Percentiles rank a stretch among this genome's conserved stretches.
These are phyloP conservation scores for Scheffersomyces parashehatae DNA, from an alignment of 1,139 yeast genomes.

Conservation along the genomic window DNA sequence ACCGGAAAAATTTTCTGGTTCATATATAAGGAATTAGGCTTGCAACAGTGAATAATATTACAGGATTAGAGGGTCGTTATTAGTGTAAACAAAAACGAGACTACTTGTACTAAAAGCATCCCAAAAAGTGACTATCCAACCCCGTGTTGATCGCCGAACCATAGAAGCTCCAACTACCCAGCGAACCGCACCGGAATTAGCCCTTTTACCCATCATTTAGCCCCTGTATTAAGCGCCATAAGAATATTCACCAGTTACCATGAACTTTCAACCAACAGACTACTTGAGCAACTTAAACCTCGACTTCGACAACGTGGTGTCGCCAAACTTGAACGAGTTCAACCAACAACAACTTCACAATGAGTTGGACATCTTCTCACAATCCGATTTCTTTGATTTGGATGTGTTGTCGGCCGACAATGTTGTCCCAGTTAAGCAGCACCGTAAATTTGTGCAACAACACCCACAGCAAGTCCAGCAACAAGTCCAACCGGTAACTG, in stretches of 20 bases:
- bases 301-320: constrained; percentile 27
- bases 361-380: constrained; percentile 47
- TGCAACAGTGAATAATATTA: no score
- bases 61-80: no score
- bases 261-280: constrained; percentile 48
- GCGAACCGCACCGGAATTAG: no score
- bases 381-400: constrained; percentile 49
- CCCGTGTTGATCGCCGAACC: neutral
- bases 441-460: constrained; percentile 8
- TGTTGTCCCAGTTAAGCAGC: constrained; percentile 17
- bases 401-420: constrained; percentile 38
- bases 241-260: constrained; percentile 8
- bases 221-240: no score
- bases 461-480: constrained; percentile 1
- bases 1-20: no score
- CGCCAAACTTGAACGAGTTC: constrained; percentile 21
- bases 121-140: no score
- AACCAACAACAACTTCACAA: constrained; percentile 17
- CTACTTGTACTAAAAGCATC: no score
- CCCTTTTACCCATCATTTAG: no score
- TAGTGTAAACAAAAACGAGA: no score
- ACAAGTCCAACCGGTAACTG: constrained; percentile 1
- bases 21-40: no score
- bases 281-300: constrained; percentile 44
- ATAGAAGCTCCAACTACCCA: neutral